Base-by-base conservation (phyloP, 306 rosid genomes). In the Morella rubra region DNA sequence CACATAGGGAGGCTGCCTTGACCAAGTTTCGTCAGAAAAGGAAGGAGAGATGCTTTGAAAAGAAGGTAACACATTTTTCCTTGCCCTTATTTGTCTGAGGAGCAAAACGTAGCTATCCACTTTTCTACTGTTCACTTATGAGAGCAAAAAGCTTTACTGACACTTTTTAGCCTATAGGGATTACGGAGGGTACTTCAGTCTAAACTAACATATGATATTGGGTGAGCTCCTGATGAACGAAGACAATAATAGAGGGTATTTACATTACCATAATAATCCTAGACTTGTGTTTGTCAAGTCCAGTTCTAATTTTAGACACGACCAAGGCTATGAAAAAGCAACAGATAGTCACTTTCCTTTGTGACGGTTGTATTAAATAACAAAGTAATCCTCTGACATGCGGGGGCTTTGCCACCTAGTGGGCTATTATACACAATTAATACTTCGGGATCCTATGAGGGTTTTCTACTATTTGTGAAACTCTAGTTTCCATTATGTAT, bases 1-100 rank as follows among this genome's bases (percentile, higher is more conserved):
- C 91, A 19, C 82, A 76, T 75, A 83, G 90, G 67, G 80, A 83
- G 70, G 87, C 81, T 54, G 87, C 90, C 52, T 70, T 83, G 9
- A 62, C 47, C 22, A 83, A 82, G 79, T 86, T 83, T 62, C 84
- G 80, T 24, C 87, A 74, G 59, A 86, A 86, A 73, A 81, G 89
- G 77, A 81, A 83, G 77, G 89, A 86, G 50, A 81, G 89, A 75
- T 83, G 89, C 77, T 86, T 81, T 15, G 87, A 86, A 81, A 86
- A 83, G 68, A 83, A 70, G 90, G 90, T 83, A 83, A 70, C 47
- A 12, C 71, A 65, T 65, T 65, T 65, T 65, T 40, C 27, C 49
- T 1, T 18, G 50, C 47, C 6, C 37, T 18, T 27, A 24, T 65
- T 41, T 69, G 78, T 77, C 58, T 64, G n/a, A 22, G 6, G 51